Conservation (phyloP, 2,329 filamentous ascomycete species). For the Ascomycota sp. region DNA sequence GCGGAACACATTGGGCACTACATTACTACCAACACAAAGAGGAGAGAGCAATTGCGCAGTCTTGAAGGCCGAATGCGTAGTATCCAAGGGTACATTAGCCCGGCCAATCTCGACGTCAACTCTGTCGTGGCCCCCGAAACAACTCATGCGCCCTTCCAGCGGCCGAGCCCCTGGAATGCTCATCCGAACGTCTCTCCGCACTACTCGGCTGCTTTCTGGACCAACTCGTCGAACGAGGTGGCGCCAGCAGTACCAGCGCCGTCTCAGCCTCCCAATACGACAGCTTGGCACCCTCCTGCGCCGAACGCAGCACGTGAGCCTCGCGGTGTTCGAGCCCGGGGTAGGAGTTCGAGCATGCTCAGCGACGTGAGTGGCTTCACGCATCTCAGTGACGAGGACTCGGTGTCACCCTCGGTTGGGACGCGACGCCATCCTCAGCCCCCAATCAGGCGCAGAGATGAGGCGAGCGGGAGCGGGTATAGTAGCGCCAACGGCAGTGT, state of each 20-base stretch:
- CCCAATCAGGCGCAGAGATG: constrained; percentile 3
- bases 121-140: constrained; percentile 4
- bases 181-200: constrained; percentile 13
- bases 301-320: constrained; percentile 15
- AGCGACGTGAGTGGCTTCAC: constrained; percentile 45
- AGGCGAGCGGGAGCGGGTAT: constrained; percentile 15
- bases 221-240: constrained; percentile 12
- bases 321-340: constrained; percentile 21
- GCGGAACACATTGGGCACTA: constrained; percentile 20
- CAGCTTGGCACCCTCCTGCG: constrained; percentile 15
- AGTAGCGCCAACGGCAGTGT: constrained; percentile 28
- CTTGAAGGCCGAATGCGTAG: constrained; percentile 12
- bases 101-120: constrained; percentile 11
- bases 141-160: constrained; percentile 5
- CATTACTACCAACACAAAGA: constrained; percentile 9
- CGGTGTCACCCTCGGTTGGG: constrained; percentile 6
- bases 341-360: constrained; percentile 43
- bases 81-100: constrained; percentile 12
- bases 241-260: constrained; percentile 11
- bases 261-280: constrained; percentile 10
- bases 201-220: constrained; percentile 16
- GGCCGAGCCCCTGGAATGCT: constrained; percentile 13
- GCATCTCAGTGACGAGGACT: constrained; percentile 32
- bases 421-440: constrained; percentile 1
- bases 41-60: constrained; percentile 10